Base-by-base conservation (phyloP, 371 early-diverging fungal species). In the Saksenaea oblongispora region DNA sequence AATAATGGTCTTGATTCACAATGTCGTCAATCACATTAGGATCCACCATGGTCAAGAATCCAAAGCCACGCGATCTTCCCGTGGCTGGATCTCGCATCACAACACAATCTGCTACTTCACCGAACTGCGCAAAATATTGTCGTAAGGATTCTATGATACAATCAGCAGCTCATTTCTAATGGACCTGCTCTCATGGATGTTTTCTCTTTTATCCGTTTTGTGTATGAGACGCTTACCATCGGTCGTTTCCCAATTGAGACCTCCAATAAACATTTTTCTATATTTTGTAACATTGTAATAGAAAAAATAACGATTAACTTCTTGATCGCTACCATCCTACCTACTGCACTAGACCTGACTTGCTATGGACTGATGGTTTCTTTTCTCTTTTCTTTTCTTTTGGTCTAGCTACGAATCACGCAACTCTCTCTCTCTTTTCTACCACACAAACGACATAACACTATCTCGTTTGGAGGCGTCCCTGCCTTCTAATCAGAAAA, bases 221-320 rank as follows among this genome's bases (percentile, higher is more conserved):
- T 39, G 15, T 35, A 15, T 34, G 11, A 61, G 39, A 54, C n/a
- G 62, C 84, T 86, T 88, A 88, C 89, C 87, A 81, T 93, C 93
- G 58, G 89, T 92, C 28, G 95, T 94, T 70, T 88, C 90, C 95
- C 95, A 97, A 82, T 92, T 92, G 62, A 96, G 85, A 56, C 95
- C 95, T 64, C 96, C 96, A 68, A 95, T 88, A 83, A 94, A 96
- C 81, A 96, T 82, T 84, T 96, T 94, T 69, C 93, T 89, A 82
- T 68, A 63, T n/a, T 39, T 65, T 35, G 59, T 18, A 64, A 65
- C 34, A 36, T 54, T 31, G 54, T 56, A 58, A 53, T 15, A 58
- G 53, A 63, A 54, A 59, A 65, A 54, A 61, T 39, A 67, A 37
- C 60, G 61, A 62, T 51, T 56, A 51, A 59, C 62, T 61, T 69